These are phyloP conservation scores for Pyricularia sp. DNA, from an alignment of 2,329 filamentous ascomycete species.

Conservation along the genomic window DNA sequence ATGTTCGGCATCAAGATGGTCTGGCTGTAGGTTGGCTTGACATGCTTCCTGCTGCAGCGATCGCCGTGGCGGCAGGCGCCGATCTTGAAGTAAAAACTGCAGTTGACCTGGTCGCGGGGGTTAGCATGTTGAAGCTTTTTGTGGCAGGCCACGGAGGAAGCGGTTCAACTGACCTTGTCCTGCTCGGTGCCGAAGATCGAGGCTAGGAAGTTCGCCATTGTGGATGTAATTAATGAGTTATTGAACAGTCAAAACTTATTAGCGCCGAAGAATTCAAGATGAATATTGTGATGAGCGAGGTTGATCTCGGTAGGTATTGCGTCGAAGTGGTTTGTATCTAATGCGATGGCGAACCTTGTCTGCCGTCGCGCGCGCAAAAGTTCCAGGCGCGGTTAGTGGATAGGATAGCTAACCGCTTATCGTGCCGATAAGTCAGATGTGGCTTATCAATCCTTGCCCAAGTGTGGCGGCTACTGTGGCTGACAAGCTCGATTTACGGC, in stretches of 20 bases:
- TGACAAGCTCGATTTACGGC: not conserved
- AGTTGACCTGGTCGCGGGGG: slow-evolving; percentile 54
- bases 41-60: slow-evolving; percentile 94
- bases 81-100: slow-evolving; percentile 99
- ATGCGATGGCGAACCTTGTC: not conserved
- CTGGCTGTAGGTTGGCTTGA: slow-evolving; percentile 96
- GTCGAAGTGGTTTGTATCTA: not conserved
- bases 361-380: not conserved
- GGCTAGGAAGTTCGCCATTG: slow-evolving; percentile 94
- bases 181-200: slow-evolving; percentile 99
- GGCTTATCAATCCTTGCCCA: not conserved
- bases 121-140: slow-evolving; percentile 5
- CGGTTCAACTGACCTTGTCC: slow-evolving; percentile 51
- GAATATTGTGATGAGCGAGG: not conserved
- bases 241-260: no score
- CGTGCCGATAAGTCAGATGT: not conserved
- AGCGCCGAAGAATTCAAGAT: not conserved
- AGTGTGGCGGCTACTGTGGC: not conserved
- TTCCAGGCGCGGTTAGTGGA: not conserved
- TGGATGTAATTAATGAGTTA: slow-evolving; percentile 8
- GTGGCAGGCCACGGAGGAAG: not conserved
- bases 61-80: slow-evolving; percentile 97
- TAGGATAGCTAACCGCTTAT: not conserved
- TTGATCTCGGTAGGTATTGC: not conserved
- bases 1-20: slow-evolving; percentile 97